Evolutionary conservation across 1,284 basidiomycete genomes (phyloP).

Genomic region (Melampsora occidentalis): DNA sequence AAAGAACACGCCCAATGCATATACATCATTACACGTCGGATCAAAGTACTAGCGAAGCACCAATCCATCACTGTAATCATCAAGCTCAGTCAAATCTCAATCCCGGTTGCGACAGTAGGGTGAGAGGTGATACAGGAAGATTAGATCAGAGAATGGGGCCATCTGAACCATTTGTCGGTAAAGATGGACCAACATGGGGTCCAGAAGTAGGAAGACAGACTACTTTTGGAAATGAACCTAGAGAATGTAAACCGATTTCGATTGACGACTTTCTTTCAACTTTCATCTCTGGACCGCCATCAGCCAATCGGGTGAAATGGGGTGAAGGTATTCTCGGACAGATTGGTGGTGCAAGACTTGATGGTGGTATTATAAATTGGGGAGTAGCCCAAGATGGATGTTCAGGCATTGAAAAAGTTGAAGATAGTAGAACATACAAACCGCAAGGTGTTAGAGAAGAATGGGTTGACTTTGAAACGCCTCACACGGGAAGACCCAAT

Average conservation of each 20-base stretch:
- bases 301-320: neutral
- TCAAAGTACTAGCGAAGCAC: too few species aligned
- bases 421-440: neutral
- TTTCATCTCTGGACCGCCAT: neutral
- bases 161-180: neutral
- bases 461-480: neutral
- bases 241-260: conserved; percentile 5
- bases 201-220: neutral
- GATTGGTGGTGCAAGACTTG: neutral
- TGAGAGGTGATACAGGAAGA: too few species aligned
- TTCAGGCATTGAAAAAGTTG: neutral
- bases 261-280: neutral
- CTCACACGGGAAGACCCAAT: neutral
- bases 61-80: too few species aligned
- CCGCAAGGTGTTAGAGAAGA: neutral
- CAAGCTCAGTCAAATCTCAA: too few species aligned
- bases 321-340: neutral
- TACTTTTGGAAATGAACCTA: neutral
- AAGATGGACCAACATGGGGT: neutral
- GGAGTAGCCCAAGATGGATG: neutral
- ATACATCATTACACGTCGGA: too few species aligned
- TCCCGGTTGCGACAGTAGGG: too few species aligned
- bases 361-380: neutral
- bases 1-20: too few species aligned
- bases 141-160: neutral